Conservation (phyloP, 2,329 filamentous ascomycete species). For the Diaporthe sp. region DNA sequence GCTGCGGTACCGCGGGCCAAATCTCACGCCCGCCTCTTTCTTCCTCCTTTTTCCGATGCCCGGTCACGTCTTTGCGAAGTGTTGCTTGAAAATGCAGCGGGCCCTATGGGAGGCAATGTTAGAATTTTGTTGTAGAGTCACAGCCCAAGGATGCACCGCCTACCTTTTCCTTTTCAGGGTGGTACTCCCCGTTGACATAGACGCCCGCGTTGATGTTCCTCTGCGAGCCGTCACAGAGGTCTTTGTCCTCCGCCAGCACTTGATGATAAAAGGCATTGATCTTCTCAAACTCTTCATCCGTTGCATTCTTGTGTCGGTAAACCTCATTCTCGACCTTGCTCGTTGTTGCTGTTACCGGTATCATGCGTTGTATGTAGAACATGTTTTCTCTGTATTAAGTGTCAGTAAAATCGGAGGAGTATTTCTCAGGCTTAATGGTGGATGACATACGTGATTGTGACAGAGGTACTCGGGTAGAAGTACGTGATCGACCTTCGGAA, state of each 20-base stretch:
- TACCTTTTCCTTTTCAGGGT: slow-evolving; percentile 64
- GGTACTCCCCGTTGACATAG: slow-evolving; percentile 65
- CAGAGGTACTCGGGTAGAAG: slow-evolving; percentile 56
- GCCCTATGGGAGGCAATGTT: neutral
- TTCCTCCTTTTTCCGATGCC: slow-evolving; percentile 36
- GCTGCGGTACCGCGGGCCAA: slow-evolving; percentile 33
- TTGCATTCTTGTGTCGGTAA: slow-evolving; percentile 62
- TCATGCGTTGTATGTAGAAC: slow-evolving; percentile 66
- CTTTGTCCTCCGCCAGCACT: slow-evolving; percentile 66
- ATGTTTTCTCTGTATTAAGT: slow-evolving; percentile 55
- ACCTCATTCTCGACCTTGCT: slow-evolving; percentile 65
- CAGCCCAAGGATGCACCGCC: rapidly evolving
- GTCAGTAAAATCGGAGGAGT: neutral
- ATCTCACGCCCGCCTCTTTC: slow-evolving; percentile 32
- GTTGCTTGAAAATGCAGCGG: slow-evolving; percentile 38
- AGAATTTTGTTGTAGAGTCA: too few species aligned
- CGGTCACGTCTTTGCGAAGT: slow-evolving; percentile 34
- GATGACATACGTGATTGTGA: slow-evolving; percentile 55
- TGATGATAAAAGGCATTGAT: slow-evolving; percentile 65
- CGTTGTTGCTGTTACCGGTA: slow-evolving; percentile 59
- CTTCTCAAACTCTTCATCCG: slow-evolving; percentile 61
- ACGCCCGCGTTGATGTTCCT: slow-evolving; percentile 65
- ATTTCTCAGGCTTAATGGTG: rapidly evolving
- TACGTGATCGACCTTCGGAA: slow-evolving; percentile 52
- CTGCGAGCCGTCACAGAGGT: slow-evolving; percentile 63